phyloP scores from a whole-genome alignment of 1,284 basidiomycete species.

The Tremellales sp. region DNA sequence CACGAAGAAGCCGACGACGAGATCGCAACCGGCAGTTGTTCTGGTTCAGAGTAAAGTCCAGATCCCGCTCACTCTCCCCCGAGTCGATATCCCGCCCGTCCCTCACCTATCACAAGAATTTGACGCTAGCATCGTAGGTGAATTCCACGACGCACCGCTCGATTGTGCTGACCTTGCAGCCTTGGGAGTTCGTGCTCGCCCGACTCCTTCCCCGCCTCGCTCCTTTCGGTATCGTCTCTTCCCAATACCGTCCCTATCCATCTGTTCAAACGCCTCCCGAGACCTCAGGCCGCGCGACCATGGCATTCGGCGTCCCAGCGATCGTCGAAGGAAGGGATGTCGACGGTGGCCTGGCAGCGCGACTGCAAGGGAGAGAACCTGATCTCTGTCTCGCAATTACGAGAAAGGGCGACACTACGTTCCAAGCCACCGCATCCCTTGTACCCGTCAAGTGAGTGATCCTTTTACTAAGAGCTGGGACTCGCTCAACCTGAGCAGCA shows the following conservation, averaged over 20 bases:
- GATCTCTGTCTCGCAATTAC: background rate
- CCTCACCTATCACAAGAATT: background rate
- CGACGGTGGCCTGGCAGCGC: background rate
- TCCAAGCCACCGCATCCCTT: background rate
- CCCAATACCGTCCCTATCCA: background rate
- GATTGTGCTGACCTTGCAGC: background rate
- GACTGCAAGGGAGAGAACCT: background rate
- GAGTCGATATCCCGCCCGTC: background rate
- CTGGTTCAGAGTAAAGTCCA: background rate
- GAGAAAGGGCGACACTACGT: background rate
- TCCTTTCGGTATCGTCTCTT: background rate
- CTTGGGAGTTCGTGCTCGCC: background rate
- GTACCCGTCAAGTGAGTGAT: background rate
- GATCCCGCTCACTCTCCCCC: background rate
- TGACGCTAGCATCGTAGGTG: background rate
- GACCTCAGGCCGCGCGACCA: background rate
- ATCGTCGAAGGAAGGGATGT: background rate
- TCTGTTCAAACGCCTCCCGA: background rate
- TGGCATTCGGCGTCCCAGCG: background rate
- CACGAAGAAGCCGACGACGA: background rate
- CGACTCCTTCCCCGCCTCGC: background rate
- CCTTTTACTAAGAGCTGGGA: no score
- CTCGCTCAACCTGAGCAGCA: no score
- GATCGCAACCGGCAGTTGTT: no score
- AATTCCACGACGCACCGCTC: no score